A percentile compares a stretch with the other conserved stretches of the same genome.
These are phyloP conservation scores for Candida dajiaensis DNA, from an alignment of 805 yeast species.

Conservation along the genomic window DNA sequence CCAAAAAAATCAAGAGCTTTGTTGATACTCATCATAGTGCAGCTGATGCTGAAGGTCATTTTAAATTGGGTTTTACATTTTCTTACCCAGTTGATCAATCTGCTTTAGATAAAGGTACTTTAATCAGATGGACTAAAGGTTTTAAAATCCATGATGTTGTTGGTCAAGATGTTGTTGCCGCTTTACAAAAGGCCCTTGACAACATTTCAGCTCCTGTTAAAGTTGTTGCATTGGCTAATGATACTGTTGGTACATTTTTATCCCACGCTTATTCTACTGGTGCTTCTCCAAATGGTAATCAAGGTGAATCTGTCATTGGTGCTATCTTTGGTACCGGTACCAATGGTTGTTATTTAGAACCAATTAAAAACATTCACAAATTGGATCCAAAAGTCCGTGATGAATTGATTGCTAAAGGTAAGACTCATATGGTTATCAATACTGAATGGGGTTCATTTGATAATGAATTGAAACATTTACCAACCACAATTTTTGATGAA, in stretches of 20 bases:
- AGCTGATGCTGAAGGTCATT: constrained; percentile 23
- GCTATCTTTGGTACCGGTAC: constrained; percentile 97
- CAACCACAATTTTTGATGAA: constrained; percentile 72
- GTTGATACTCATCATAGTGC: constrained; percentile 55
- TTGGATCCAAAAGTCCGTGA: constrained; percentile 43
- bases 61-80: constrained; percentile 89
- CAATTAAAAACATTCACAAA: constrained; percentile 66
- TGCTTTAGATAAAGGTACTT: constrained; percentile 68
- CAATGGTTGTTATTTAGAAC: constrained; percentile 89
- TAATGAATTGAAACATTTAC: constrained; percentile 68
- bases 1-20: constrained; percentile 62
- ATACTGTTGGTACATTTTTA: constrained; percentile 90
- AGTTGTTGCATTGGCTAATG: constrained; percentile 91
- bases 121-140: constrained; percentile 97
- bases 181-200: constrained; percentile 74
- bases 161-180: constrained; percentile 88
- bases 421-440: constrained; percentile 77
- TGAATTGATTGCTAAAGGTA: constrained; percentile 35
- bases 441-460: constrained; percentile 99
- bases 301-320: constrained; percentile 77
- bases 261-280: constrained; percentile 78
- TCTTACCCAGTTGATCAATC: constrained; percentile 90
- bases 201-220: constrained; percentile 65
- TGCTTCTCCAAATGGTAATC: constrained; percentile 45
- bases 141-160: constrained; percentile 91